Evolutionary conservation across 2,329 filamentous ascomycete genomes (phyloP).

Genomic region (Diaporthe sp.): DNA sequence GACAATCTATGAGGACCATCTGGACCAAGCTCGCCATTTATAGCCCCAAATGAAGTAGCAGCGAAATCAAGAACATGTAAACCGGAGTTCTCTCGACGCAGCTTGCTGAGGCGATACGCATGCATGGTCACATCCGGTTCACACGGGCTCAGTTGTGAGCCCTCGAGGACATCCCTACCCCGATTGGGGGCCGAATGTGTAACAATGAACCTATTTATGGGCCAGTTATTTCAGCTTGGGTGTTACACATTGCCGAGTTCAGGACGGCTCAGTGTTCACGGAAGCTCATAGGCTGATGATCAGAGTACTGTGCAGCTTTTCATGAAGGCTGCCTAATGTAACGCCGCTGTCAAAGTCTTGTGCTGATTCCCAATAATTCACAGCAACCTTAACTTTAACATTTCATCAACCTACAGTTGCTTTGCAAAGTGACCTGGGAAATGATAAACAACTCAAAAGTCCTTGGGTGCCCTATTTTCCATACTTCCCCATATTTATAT

Average conservation of each 20-base stretch:
- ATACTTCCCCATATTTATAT: no score
- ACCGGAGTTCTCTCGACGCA: neutral
- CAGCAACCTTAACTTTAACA: no score
- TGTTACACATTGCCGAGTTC: neutral
- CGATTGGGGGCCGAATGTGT: neutral
- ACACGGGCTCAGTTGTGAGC: neutral
- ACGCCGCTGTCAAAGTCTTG: no score
- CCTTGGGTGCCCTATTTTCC: no score
- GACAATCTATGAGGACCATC: neutral
- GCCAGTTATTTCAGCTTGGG: neutral
- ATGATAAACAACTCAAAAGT: no score
- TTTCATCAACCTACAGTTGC: no score
- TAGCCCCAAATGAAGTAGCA: neutral
- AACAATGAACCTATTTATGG: neutral
- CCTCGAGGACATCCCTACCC: neutral
- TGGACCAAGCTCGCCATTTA: neutral
- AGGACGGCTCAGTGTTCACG: no score
- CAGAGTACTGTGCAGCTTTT: neutral
- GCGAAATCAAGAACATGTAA: neutral
- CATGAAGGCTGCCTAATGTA: neutral
- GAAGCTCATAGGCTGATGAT: neutral
- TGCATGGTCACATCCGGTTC: neutral
- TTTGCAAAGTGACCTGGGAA: no score
- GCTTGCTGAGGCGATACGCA: neutral
- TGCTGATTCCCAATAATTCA: no score